Base-by-base conservation (phyloP, 257 asterid genomes). In the Coffea canephora region DNA sequence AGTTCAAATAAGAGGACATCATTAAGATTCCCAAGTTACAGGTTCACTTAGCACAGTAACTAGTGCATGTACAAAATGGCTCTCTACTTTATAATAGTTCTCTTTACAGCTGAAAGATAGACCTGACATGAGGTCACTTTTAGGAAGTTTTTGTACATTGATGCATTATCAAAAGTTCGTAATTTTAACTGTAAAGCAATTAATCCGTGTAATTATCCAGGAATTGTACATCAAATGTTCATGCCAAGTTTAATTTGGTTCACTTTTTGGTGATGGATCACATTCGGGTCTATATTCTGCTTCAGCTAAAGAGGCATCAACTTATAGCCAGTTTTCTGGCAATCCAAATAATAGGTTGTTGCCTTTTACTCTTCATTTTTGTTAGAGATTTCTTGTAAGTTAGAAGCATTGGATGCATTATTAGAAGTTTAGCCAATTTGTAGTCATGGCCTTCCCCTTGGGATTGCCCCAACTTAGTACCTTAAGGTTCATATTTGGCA, bases 1-100 rank as follows among this genome's bases (percentile, higher is more conserved):
- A 71, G 61, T 64, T 78, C 49, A 12, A 77, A 71, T 64, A 82
- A 64, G 69, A 67, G 27, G 65, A 61, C 67, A 68, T 71, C 72
- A 66, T 55, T 21, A 27, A 65, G 62, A 31, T 14, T 70, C 34
- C 81, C 69, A 25, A n/a, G 14, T n/a, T 10, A 25, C 10, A 65
- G 69, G 43, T 9, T 74, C 8, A 46, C 52, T 46, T 69, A 69
- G 15, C 79, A 64, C 3, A 62, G 45, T 62, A 62, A 34, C 45
- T 71, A 59, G 64, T 45, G 64, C 21, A 62, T 80, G 39, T 80
- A 74, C 43, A 65, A 14, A 75, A 80, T 19, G 19, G 41, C 21
- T 48, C 6, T 14, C 41, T 66, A 50, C 43, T 69, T 55, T 55
- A 48, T 57, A n/a, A 61, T 50, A 25, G 57, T 15, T 2, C 55